Conservation (phyloP, 1,284 basidiomycete species). For the Rhizoctonia solani region DNA sequence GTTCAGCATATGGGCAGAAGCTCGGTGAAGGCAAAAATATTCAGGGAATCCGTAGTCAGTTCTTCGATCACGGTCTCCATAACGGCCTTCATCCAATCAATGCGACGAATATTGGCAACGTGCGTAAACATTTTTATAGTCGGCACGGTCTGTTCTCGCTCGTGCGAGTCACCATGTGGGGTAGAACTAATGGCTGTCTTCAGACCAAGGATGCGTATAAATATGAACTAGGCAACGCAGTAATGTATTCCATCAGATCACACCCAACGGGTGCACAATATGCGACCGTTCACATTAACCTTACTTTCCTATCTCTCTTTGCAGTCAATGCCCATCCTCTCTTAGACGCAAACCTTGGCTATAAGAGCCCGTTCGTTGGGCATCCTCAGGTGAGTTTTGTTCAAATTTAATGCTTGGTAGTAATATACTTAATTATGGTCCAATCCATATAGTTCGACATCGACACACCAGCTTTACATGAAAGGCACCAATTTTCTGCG, state of each 20-base stretch:
- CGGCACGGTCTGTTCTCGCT: neutral
- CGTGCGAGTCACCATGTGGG: neutral
- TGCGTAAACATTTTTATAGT: neutral
- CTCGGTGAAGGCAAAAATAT: neutral
- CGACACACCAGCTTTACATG: conserved; percentile 5
- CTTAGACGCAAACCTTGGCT: conserved; percentile 18
- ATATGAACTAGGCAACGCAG: too few relatives aligned
- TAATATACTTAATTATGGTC: neutral
- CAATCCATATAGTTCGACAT: neutral
- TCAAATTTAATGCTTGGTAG: neutral
- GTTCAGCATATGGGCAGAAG: neutral
- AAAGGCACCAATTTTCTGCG: conserved; percentile 14
- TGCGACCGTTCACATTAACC: neutral
- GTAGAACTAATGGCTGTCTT: too few relatives aligned
- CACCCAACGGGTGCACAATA: neutral
- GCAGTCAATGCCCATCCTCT: conserved; percentile 12
- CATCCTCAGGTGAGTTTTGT: conserved; percentile 9
- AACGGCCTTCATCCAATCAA: neutral
- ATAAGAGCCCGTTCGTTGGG: conserved; percentile 11
- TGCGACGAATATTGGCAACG: neutral
- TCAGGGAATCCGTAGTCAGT: too few relatives aligned
- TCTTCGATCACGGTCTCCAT: too few relatives aligned
- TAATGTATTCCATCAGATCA: too few relatives aligned
- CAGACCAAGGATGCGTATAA: too few relatives aligned
- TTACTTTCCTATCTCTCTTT: neutral